Evolutionary conservation across 306 rosid genomes (phyloP).

Genomic region (Luffa acutangula): DNA sequence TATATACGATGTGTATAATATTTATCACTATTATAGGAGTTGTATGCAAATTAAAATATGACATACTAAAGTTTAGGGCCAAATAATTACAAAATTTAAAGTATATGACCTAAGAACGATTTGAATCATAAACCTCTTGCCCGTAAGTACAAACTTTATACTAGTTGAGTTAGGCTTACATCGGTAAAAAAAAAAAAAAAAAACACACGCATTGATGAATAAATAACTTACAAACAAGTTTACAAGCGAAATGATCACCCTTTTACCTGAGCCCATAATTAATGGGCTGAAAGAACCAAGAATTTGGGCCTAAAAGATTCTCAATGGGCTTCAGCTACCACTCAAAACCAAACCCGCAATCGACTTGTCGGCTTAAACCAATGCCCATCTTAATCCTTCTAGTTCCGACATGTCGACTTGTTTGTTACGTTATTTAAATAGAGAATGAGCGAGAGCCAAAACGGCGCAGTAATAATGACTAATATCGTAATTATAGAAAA

Average conservation of each 20-base stretch:
- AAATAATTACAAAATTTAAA: too few relatives aligned
- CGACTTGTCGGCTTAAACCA: background rate
- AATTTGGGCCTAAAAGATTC: background rate
- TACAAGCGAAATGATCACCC: background rate
- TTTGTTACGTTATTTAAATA: background rate
- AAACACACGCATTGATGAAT: too few relatives aligned
- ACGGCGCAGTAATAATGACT: background rate
- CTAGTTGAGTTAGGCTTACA: too few relatives aligned
- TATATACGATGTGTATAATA: too few relatives aligned
- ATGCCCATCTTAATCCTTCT: background rate
- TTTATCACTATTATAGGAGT: too few relatives aligned
- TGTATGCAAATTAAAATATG: too few relatives aligned
- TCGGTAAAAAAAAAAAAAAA: too few relatives aligned
- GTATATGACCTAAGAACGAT: too few relatives aligned
- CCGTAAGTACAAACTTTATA: too few relatives aligned
- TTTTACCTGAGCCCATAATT: background rate
- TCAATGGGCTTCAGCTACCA: background rate
- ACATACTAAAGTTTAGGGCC: too few relatives aligned
- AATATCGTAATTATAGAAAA: conserved; percentile 7
- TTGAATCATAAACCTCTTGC: too few relatives aligned
- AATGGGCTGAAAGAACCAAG: background rate
- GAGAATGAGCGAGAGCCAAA: background rate
- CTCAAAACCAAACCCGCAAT: background rate
- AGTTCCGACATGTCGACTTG: background rate
- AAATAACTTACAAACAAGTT: background rate